Base-by-base conservation (phyloP, 805 yeast species). In the Debaryomyces prosopidis region DNA sequence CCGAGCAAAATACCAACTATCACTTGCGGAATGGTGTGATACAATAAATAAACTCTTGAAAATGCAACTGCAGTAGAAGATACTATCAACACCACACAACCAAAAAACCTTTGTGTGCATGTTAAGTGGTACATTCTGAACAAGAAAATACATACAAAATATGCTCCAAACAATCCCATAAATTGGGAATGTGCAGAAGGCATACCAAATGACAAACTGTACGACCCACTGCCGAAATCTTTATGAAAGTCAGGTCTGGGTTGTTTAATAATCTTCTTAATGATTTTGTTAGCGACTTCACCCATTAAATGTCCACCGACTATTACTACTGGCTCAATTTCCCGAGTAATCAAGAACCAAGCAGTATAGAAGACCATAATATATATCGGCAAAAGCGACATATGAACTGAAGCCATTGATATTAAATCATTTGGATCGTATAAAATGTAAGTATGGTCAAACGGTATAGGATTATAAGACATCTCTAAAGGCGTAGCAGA, bases 131-230 rank as follows among this genome's bases (percentile, higher is more conserved):
- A 65, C 59, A 50, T 68, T 63, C 80, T 81, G 68, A 58, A 75
- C 67, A 51, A 62, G 52, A 63, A 65, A 44, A 46, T 76, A 46
- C 86, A 71, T 2, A 73, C 54, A 49, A 76, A 68, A 59, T 83
- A 87, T 6, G 77, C 69, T n/a, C 81, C 76, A 51, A 86, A 82
- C 60, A 82, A 94, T 2, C 96, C 95, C 90, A 92, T 87, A 64
- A 91, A 94, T 67, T 92, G 99, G 0, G 96, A 82, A 65, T 92
- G 99, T 1, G 99, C 97, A 43, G 91, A 83, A 0, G 99, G 99
- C 97, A 92, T 92, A 0, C 99, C 99, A 62, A 85, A 90, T 0
- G 86, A 83, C 50, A 86, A 75, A 46, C 80, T 64, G 36, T 60
- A 60, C 19, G 69, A 75, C 19, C 54, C 81, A 37, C 70, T 60